Percentiles rank a stretch among this genome's conserved stretches.
Conservation (phyloP, 2,329 filamentous ascomycete species). For the Coleophoma crateriformis region DNA sequence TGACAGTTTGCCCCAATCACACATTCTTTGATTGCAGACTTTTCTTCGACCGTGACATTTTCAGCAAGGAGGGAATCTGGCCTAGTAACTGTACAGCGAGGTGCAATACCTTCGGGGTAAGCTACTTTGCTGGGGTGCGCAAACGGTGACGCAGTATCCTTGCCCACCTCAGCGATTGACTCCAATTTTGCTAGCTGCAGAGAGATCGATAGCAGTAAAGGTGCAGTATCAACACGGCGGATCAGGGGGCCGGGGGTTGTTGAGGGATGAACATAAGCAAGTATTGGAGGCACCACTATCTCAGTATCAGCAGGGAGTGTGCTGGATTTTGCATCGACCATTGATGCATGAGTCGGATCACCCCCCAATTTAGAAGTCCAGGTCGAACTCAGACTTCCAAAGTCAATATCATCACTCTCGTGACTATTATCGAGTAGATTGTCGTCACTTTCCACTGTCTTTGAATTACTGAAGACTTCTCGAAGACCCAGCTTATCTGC, state of each 20-base stretch:
- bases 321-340: not conserved
- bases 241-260: conserved; percentile 47
- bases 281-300: conserved; percentile 62
- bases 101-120: conserved; percentile 75
- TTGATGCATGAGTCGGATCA: not conserved
- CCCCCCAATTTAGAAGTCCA: conserved; percentile 19
- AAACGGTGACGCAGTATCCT: conserved; percentile 60
- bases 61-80: conserved; percentile 79
- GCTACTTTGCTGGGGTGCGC: conserved; percentile 76
- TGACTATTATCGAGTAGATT: conserved; percentile 21
- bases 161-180: conserved; percentile 59
- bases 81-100: conserved; percentile 75
- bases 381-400: conserved; percentile 23
- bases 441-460: conserved; percentile 31
- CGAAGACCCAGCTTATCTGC: conserved; percentile 70
- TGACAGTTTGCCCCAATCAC: conserved; percentile 85
- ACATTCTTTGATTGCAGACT: conserved; percentile 85
- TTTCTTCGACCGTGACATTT: conserved; percentile 85
- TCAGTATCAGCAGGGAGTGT: conserved; percentile 16
- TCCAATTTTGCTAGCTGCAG: conserved; percentile 81
- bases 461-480: conserved; percentile 51
- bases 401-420: conserved; percentile 21
- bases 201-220: conserved; percentile 75
- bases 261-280: conserved; percentile 75
- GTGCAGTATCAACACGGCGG: conserved; percentile 81